Conservation (phyloP, 352 stramenopile species). For the Phytophthora constricta region DNA sequence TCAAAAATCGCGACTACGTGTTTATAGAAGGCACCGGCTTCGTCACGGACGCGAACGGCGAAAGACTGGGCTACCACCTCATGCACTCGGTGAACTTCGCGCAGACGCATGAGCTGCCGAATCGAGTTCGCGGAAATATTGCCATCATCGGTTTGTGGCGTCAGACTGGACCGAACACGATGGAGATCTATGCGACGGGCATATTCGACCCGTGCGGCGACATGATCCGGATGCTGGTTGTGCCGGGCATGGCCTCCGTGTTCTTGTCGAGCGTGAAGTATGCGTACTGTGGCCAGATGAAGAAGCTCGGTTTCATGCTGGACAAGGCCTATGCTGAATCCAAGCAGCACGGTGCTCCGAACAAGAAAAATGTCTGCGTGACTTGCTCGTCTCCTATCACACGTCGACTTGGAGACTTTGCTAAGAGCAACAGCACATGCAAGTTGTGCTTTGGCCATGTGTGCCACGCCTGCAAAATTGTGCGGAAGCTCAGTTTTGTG, state of each 20-base stretch:
- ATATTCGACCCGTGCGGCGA: constrained; percentile 17
- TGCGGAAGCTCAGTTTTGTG: constrained; percentile 12
- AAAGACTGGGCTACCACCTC: constrained; percentile 15
- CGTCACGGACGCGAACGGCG: constrained; percentile 7
- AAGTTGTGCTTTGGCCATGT: constrained; percentile 12
- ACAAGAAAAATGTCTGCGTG: constrained; percentile 12
- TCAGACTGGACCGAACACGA: constrained; percentile 4
- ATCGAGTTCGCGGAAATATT: constrained; percentile 15
- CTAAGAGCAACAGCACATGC: constrained; percentile 9
- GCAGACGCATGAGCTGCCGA: constrained; percentile 9
- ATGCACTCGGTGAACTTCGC: constrained; percentile 8
- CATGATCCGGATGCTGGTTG: constrained; percentile 18
- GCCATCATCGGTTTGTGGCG: constrained; percentile 18
- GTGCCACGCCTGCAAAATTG: constrained; percentile 8
- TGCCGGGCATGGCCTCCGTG: not conserved
- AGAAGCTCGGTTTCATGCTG: constrained; percentile 9
- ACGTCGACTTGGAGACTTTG: constrained; percentile 10
- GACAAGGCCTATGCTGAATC: constrained; percentile 12
- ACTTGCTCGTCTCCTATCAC: constrained; percentile 8
- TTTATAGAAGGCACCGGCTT: constrained; percentile 16
- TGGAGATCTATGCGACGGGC: constrained; percentile 19
- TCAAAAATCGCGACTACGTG: constrained; percentile 18
- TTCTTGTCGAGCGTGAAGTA: constrained; percentile 17
- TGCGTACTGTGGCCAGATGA: constrained; percentile 15
- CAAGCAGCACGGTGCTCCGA: constrained; percentile 6